phyloP scores from a whole-genome alignment of 495 filamentous ascomycete genomes.

The Neurospora sublineolata region DNA sequence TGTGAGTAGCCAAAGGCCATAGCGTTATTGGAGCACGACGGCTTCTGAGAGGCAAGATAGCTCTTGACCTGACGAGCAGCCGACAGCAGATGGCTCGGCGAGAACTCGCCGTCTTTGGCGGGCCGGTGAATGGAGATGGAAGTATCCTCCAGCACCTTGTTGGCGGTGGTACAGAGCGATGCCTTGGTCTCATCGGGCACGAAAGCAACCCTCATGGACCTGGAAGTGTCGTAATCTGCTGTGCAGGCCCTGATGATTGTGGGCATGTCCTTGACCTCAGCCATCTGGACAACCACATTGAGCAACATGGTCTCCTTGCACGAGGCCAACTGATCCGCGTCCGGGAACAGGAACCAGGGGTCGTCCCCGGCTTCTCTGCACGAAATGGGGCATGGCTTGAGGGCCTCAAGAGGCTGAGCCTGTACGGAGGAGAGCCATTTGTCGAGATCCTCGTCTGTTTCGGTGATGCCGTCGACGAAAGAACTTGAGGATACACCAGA shows the following conservation, averaged over 20 bases:
- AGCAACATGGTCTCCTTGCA: conserved; percentile 20
- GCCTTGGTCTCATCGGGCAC: background rate
- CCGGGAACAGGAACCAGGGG: conserved; percentile 20
- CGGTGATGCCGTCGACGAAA: too few relatives aligned
- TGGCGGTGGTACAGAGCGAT: background rate
- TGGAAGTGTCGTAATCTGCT: conserved; percentile 5
- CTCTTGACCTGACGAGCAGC: background rate
- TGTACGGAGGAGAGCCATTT: too few relatives aligned
- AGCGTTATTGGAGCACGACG: conserved; percentile 1
- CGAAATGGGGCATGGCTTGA: background rate
- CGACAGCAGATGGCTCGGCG: background rate
- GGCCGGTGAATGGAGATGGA: background rate
- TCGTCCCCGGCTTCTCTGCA: background rate
- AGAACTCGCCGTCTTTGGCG: background rate
- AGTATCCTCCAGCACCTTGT: background rate
- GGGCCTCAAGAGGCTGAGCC: too few relatives aligned
- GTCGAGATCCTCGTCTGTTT: too few relatives aligned
- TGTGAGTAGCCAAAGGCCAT: conserved; percentile 3
- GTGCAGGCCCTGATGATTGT: conserved; percentile 17
- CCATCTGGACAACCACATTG: conserved; percentile 15
- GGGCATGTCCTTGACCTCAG: conserved; percentile 12
- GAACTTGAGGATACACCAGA: too few relatives aligned
- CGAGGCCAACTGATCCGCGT: conserved; percentile 7
- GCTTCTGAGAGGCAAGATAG: background rate
- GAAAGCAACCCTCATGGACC: background rate